Conservation (phyloP, 139 green algal species). For the Raphidocelis subcapitata region DNA sequence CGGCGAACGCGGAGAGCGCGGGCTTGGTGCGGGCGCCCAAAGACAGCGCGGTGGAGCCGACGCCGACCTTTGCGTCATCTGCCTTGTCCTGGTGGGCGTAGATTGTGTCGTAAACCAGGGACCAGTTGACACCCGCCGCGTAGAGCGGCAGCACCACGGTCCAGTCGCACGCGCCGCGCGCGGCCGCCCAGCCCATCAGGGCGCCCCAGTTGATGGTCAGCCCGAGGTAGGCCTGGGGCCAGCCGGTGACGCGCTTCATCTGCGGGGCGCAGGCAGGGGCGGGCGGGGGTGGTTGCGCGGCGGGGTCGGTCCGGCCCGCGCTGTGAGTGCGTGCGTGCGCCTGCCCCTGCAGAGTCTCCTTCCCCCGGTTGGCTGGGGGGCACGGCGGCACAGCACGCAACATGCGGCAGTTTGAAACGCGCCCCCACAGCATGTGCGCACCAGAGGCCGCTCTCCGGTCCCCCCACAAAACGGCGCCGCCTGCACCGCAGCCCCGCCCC, state of each 20-base stretch:
- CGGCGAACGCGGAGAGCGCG: conserved; percentile 57
- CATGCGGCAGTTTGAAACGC: no score
- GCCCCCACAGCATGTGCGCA: no score
- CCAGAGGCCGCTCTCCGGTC: no score
- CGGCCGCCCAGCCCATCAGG: conserved; percentile 90
- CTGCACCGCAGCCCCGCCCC: no score
- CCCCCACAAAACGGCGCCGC: no score
- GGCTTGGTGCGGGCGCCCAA: conserved; percentile 68
- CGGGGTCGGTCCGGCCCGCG: no score
- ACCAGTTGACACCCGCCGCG: conserved; percentile 81
- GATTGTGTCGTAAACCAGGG: conserved; percentile 98
- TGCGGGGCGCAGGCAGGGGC: no score
- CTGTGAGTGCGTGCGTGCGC: no score
- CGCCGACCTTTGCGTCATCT: conserved; percentile 81
- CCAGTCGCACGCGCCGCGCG: conserved; percentile 70
- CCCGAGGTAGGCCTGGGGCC: conserved; percentile 90
- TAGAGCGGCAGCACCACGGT: conserved; percentile 86
- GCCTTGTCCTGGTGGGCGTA: conserved; percentile 98
- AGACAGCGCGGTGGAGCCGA: conserved; percentile 91
- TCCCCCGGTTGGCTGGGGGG: no score
- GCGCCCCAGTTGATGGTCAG: conserved; percentile 98
- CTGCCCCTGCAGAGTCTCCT: no score
- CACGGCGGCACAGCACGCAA: no score
- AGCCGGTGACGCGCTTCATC: conserved; percentile 95
- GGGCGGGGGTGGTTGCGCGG: no score